Conservation (phyloP, 129 eudicot species). For the Heracleum sosnowskyi region DNA sequence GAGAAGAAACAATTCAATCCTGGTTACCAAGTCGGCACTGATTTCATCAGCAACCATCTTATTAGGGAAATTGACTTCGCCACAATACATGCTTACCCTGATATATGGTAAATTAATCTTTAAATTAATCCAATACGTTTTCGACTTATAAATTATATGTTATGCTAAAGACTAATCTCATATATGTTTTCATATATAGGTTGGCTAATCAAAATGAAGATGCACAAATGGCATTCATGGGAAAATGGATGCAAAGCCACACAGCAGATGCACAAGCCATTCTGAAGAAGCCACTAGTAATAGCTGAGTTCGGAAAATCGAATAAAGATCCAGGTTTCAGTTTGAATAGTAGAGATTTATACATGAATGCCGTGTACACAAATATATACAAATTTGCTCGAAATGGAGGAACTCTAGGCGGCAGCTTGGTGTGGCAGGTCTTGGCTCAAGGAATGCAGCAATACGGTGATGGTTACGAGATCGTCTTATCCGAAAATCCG, state of each 20-base stretch:
- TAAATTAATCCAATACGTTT: too few relatives aligned
- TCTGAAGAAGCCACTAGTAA: conserved; percentile 49
- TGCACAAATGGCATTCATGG: conserved; percentile 53
- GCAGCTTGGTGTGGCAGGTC: conserved; percentile 72
- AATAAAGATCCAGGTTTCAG: conserved; percentile 47
- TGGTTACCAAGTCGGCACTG: conserved; percentile 71
- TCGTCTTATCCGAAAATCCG: conserved; percentile 37
- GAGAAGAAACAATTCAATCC: conserved; percentile 57
- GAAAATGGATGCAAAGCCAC: conserved; percentile 57
- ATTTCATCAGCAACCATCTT: conserved; percentile 55
- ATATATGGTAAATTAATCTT: conserved; percentile 36
- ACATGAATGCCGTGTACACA: conserved; percentile 33
- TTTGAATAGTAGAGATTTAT: conserved; percentile 29
- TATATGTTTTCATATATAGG: conserved; percentile 22
- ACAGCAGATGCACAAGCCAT: conserved; percentile 39
- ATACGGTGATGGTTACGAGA: conserved; percentile 52
- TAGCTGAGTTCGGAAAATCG: conserved; percentile 63
- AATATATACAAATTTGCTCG: conserved; percentile 43
- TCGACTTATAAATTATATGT: too few relatives aligned
- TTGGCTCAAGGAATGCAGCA: conserved; percentile 54
- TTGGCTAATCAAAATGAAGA: conserved; percentile 36
- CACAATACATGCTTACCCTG: conserved; percentile 69
- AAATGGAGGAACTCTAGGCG: conserved; percentile 49
- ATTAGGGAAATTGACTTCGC: conserved; percentile 57
- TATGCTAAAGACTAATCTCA: too few relatives aligned